Evolutionary conservation across 2,329 filamentous ascomycete species (phyloP).

Genomic region (Sporothrix globosa): DNA sequence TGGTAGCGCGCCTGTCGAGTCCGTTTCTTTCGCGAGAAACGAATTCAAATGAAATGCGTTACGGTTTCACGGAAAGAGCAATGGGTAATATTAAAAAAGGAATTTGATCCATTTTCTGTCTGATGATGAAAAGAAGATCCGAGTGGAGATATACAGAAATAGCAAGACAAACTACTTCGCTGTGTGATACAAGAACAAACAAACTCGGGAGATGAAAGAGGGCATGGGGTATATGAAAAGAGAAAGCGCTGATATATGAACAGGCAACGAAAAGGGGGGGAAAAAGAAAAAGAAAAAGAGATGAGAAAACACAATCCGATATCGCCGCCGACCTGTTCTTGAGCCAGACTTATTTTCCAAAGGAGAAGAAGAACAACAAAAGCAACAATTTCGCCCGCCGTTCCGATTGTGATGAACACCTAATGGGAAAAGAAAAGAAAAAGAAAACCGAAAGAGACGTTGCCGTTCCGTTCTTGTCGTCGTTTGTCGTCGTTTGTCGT

Average conservation of each 20-base stretch:
- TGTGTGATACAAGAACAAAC: neutral
- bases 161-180: neutral
- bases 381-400: too few relatives aligned
- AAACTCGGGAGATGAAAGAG: neutral
- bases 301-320: neutral
- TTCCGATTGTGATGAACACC: neutral
- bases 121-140: neutral
- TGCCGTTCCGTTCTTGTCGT: neutral
- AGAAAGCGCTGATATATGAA: neutral
- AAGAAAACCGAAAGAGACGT: neutral
- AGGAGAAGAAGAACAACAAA: neutral
- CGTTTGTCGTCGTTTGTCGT: neutral
- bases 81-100: neutral
- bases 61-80: neutral
- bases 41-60: neutral
- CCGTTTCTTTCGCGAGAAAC: neutral
- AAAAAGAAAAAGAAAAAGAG: neutral
- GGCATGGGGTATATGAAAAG: constrained; percentile 15
- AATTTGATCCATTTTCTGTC: constrained; percentile 5
- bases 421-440: neutral
- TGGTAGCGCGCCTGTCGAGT: neutral
- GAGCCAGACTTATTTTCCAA: neutral
- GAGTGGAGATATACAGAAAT: neutral
- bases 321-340: neutral
- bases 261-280: neutral